phyloP scores from a whole-genome alignment of 345 rosid genomes.

The Syzygium oleosum region DNA sequence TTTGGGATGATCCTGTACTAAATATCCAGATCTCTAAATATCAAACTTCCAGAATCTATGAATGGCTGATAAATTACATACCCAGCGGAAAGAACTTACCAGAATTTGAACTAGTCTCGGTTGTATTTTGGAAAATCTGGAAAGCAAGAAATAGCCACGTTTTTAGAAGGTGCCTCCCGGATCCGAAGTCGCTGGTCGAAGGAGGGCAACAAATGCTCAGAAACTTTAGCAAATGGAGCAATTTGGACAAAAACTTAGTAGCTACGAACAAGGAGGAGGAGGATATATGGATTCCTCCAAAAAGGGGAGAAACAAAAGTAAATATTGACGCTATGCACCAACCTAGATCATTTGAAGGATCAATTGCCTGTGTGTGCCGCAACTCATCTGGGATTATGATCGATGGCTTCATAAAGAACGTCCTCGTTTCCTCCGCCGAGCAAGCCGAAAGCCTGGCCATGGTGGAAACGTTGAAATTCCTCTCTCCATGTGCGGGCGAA shows the following conservation, averaged over 20 bases:
- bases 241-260: background rate
- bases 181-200: no score
- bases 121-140: background rate
- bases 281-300: background rate
- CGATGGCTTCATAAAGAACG: background rate
- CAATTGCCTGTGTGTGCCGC: background rate
- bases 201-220: no score
- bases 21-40: background rate
- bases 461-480: background rate
- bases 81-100: background rate
- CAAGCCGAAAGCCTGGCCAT: background rate
- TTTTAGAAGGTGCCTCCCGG: background rate
- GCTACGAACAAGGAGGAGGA: background rate
- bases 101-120: background rate
- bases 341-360: background rate
- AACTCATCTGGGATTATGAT: background rate
- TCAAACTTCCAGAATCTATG: no score
- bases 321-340: background rate
- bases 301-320: background rate
- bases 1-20: no score
- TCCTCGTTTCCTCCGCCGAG: background rate
- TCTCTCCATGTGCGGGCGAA: background rate
- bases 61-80: background rate
- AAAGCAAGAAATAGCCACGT: background rate
- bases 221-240: background rate